Conservation (phyloP, 83 land plant species). For the Thuja plicata region DNA sequence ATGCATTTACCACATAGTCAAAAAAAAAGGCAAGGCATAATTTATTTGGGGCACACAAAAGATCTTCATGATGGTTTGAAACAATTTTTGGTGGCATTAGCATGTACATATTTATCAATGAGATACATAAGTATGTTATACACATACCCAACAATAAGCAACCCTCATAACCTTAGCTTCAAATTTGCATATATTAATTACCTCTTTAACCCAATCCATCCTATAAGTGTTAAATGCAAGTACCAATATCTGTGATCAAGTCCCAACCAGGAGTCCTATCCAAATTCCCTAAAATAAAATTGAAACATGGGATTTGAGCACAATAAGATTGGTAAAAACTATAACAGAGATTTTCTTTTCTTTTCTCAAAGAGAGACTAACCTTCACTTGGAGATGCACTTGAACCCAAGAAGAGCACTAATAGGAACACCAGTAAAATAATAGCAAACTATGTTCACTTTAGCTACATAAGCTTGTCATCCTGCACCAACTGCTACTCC, state of each 20-base stretch:
- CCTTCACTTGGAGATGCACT: slow-evolving; percentile 27
- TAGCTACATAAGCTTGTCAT: slow-evolving; percentile 45
- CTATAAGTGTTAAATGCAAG: slow-evolving; percentile 17
- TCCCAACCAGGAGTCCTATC: slow-evolving; percentile 40
- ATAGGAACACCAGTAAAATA: slow-evolving; percentile 51
- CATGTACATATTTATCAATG: neutral
- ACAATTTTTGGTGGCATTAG: neutral
- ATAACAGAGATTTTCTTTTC: neutral
- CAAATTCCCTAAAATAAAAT: slow-evolving; percentile 39
- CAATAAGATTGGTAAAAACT: neutral
- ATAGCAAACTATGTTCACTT: slow-evolving; percentile 40
- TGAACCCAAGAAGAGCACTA: slow-evolving; percentile 41
- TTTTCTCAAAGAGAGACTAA: neutral
- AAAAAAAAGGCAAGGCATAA: neutral
- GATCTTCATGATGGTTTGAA: neutral
- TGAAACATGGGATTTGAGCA: neutral
- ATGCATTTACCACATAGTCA: neutral
- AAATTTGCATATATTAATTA: slow-evolving; percentile 5
- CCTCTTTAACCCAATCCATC: slow-evolving; percentile 54
- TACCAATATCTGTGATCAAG: slow-evolving; percentile 32
- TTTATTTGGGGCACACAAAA: neutral
- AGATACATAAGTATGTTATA: neutral
- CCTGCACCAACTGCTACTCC: slow-evolving; percentile 70
- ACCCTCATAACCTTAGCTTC: neutral
- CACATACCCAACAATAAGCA: neutral